A percentile compares a stretch with the other conserved stretches of the same genome.
These are phyloP conservation scores for Suillus variegatus DNA, from an alignment of 768 basidiomycete genomes.

Conservation along the genomic window DNA sequence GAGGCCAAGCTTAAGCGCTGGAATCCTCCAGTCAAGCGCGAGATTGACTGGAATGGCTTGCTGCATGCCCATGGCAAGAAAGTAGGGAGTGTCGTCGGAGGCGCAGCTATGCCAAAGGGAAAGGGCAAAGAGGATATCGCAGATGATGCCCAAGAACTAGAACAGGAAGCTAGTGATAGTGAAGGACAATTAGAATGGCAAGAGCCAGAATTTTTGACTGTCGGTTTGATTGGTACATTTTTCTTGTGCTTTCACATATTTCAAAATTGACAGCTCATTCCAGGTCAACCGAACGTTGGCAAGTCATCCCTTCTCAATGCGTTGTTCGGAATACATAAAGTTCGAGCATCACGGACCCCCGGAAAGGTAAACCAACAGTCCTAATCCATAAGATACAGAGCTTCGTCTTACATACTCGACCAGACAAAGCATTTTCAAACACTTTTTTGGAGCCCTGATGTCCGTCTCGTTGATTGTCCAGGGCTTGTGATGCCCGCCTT, in stretches of 20 bases:
- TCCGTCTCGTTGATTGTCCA: conserved; percentile 94
- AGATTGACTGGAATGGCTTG: conserved; percentile 77
- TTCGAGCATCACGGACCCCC: conserved; percentile 82
- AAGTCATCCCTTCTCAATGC: conserved; percentile 94
- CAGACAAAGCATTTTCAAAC: conserved; percentile 97
- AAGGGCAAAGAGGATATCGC: conserved; percentile 15
- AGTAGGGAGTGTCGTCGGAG: conserved; percentile 48
- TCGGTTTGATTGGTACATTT: conserved; percentile 74
- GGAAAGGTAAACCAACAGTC: conserved; percentile 60
- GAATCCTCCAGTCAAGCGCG: conserved; percentile 61
- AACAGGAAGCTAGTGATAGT: conserved; percentile 20
- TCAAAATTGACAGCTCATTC: not conserved
- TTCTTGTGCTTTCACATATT: not conserved
- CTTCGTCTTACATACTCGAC: not conserved
- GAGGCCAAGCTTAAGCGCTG: conserved; percentile 57
- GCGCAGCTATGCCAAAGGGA: conserved; percentile 37
- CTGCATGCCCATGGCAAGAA: conserved; percentile 43
- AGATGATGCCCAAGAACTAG: conserved; percentile 27
- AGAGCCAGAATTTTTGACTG: conserved; percentile 66
- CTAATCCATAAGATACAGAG: not conserved
- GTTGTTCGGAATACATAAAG: conserved; percentile 76
- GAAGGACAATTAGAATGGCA: conserved; percentile 20
- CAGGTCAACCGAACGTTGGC: conserved; percentile 94
- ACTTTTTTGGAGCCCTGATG: conserved; percentile 81
- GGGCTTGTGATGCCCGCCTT: conserved; percentile 90